Conservation (phyloP, 345 rosid species). For the Rhodamnia argentea region DNA sequence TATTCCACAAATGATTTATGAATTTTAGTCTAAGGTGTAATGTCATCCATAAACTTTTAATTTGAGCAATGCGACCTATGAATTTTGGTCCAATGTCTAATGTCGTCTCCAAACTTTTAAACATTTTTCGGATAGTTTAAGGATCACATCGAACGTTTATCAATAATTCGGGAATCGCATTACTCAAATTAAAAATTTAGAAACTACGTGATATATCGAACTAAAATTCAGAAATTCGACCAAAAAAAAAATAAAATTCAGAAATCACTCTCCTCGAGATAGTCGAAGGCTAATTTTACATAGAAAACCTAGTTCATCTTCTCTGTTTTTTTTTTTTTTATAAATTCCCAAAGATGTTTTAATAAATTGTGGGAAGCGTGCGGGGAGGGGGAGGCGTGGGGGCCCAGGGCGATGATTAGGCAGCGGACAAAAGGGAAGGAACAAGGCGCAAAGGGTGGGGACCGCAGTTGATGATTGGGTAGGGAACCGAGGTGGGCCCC, state of each 20-base stretch:
- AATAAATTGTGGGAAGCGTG: background rate
- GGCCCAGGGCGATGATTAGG: slow-evolving; percentile 14
- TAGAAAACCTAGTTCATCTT: too few relatives aligned
- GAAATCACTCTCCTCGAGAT: too few relatives aligned
- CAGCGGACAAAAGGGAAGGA: slow-evolving; percentile 8
- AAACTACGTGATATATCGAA: too few relatives aligned
- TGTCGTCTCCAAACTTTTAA: accelerated
- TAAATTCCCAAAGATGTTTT: too few relatives aligned
- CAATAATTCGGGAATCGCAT: accelerated
- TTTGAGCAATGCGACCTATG: accelerated
- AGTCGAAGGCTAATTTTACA: too few relatives aligned
- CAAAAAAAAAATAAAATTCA: background rate
- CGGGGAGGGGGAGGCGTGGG: background rate
- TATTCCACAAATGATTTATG: background rate
- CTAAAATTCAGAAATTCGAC: too few relatives aligned
- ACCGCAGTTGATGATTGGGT: slow-evolving; percentile 42
- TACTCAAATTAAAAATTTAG: background rate
- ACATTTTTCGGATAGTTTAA: accelerated
- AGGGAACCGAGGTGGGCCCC: slow-evolving; percentile 39
- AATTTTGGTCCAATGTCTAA: background rate
- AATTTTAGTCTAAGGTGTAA: background rate
- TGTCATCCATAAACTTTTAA: accelerated
- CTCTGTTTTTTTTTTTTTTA: too few relatives aligned
- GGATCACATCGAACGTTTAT: accelerated
- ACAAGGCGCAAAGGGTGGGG: slow-evolving; percentile 4